These are phyloP conservation scores for Suillus americanus DNA, from an alignment of 768 basidiomycete species.

Conservation along the genomic window DNA sequence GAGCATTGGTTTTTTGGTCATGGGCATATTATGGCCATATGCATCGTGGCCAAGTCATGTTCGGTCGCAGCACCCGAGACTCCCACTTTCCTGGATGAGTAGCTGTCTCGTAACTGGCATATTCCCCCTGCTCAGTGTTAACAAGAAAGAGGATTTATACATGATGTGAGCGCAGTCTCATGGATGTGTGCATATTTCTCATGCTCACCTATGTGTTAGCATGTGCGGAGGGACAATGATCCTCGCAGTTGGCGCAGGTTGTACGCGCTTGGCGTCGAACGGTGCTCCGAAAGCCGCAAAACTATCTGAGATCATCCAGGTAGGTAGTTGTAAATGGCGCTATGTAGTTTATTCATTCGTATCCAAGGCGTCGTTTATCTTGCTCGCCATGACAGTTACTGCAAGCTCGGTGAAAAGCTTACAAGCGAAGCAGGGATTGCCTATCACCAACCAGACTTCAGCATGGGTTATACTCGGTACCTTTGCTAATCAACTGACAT, in stretches of 20 bases:
- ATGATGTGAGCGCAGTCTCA: constrained; percentile 52
- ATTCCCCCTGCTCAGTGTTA: constrained; percentile 72
- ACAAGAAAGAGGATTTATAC: constrained; percentile 62
- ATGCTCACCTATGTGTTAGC: constrained; percentile 31
- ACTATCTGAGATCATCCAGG: constrained; percentile 21
- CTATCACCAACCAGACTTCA: constrained; percentile 52
- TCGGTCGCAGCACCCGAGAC: constrained; percentile 23
- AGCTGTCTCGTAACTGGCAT: constrained; percentile 56
- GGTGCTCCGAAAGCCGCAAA: constrained; percentile 1
- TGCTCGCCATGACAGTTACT: constrained; percentile 52
- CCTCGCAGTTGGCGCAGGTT: constrained; percentile 34
- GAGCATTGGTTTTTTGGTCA: constrained; percentile 61
- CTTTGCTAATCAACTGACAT: constrained; percentile 16
- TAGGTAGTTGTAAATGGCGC: constrained; percentile 7
- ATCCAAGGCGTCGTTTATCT: constrained; percentile 44
- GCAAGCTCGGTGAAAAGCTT: constrained; percentile 57
- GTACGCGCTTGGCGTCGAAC: constrained; percentile 10
- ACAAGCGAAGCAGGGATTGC: constrained; percentile 66
- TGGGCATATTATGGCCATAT: constrained; percentile 68
- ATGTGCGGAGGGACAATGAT: constrained; percentile 48
- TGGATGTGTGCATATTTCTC: constrained; percentile 6
- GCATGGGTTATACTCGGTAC: constrained; percentile 70
- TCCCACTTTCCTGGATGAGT: constrained; percentile 42
- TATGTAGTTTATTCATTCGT: neutral
- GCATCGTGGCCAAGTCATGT: constrained; percentile 43